Conservation (phyloP, 2,329 filamentous ascomycete genomes). For the Bipolaris cookei region DNA sequence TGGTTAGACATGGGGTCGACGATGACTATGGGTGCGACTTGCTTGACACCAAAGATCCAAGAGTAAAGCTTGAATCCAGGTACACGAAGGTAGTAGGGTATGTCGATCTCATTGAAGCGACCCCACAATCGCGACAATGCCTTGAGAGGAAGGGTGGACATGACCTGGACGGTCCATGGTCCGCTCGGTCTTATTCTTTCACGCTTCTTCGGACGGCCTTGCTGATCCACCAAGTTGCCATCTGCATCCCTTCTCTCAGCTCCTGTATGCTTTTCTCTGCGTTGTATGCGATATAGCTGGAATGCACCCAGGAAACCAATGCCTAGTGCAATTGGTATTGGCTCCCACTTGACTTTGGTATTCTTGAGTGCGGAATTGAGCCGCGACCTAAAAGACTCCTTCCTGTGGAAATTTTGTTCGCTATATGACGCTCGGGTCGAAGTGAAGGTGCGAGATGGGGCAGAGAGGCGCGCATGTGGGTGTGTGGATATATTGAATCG, state of each 20-base stretch:
- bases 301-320: slow-evolving; percentile 82
- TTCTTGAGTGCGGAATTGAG: slow-evolving; percentile 64
- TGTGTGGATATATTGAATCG: slow-evolving; percentile 19
- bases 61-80: slow-evolving; percentile 93
- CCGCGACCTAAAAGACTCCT: slow-evolving; percentile 63
- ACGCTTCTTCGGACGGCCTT: slow-evolving; percentile 58
- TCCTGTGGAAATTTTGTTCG: slow-evolving; percentile 51
- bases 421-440: slow-evolving; percentile 52
- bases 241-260: slow-evolving; percentile 54
- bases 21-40: slow-evolving; percentile 16
- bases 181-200: slow-evolving; percentile 78
- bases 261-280: slow-evolving; percentile 54
- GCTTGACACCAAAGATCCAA: slow-evolving; percentile 87
- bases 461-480: slow-evolving; percentile 24
- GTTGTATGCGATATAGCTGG: slow-evolving; percentile 79
- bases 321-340: slow-evolving; percentile 85
- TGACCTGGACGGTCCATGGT: slow-evolving; percentile 91
- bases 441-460: slow-evolving; percentile 41
- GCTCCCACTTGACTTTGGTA: slow-evolving; percentile 83
- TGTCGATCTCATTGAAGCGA: slow-evolving; percentile 84
- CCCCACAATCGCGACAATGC: slow-evolving; percentile 90
- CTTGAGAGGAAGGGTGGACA: slow-evolving; percentile 91
- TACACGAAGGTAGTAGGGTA: slow-evolving; percentile 85
- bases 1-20: slow-evolving; percentile 49
- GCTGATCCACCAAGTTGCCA: slow-evolving; percentile 49